A percentile compares a stretch with the other conserved stretches of the same genome.
These are phyloP conservation scores for Mycena galericulata DNA, from an alignment of 768 basidiomycete species.

Conservation along the genomic window DNA sequence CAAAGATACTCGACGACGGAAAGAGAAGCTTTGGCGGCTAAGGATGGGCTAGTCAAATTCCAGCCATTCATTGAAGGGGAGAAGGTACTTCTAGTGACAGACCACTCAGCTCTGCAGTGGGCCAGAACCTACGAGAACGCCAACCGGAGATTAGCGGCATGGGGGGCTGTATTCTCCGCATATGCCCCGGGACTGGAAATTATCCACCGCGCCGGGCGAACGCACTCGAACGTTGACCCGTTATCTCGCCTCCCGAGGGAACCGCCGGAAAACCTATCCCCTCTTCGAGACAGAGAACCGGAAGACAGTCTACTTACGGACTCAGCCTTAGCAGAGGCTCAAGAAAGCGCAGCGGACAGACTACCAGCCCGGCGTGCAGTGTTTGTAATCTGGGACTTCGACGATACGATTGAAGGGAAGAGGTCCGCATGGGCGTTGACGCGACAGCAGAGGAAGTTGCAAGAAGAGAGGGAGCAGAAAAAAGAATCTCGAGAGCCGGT, in stretches of 20 bases:
- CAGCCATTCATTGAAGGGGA: no score
- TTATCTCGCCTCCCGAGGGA: not conserved
- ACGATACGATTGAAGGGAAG: not conserved
- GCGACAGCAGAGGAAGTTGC: not conserved
- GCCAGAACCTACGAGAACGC: no score
- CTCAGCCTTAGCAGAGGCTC: not conserved
- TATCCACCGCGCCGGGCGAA: no score
- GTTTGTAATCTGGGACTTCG: not conserved
- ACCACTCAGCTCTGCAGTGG: no score
- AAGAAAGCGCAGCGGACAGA: not conserved
- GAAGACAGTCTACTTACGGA: not conserved
- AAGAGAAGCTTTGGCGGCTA: constrained; percentile 39
- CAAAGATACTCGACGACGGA: constrained; percentile 43
- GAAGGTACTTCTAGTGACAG: no score
- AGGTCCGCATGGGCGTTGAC: not conserved
- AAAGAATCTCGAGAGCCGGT: no score
- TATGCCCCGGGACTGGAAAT: no score
- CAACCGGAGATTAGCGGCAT: no score
- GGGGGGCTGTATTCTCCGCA: no score
- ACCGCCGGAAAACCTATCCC: not conserved
- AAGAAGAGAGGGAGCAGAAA: no score
- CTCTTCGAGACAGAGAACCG: not conserved
- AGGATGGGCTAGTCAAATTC: constrained; percentile 38
- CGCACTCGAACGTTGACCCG: not conserved
- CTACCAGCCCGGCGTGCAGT: not conserved